Conservation (phyloP, 2,329 filamentous ascomycete genomes). For the Cryphonectria japonica region DNA sequence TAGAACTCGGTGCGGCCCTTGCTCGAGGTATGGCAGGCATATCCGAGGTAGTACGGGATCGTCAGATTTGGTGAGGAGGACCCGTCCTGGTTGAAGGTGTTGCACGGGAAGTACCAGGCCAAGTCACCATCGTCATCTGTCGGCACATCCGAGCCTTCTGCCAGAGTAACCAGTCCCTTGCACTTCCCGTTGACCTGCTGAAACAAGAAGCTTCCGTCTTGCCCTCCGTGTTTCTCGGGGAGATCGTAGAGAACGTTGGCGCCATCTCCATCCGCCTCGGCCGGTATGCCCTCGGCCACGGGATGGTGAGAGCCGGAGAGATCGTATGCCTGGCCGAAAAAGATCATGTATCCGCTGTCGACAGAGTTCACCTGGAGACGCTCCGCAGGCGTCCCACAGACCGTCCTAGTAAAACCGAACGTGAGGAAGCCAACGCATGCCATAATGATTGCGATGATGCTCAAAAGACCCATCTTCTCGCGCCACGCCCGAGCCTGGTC, state of each 20-base stretch:
- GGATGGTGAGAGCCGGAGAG: slow-evolving; percentile 78
- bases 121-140: slow-evolving; percentile 73
- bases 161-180: slow-evolving; percentile 82
- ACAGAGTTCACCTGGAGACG: slow-evolving; percentile 86
- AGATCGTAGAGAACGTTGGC: slow-evolving; percentile 88
- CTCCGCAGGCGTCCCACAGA: slow-evolving; percentile 74
- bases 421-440: slow-evolving; percentile 91
- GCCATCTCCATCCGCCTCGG: slow-evolving; percentile 49
- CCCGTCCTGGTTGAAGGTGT: slow-evolving; percentile 89
- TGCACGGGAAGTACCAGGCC: slow-evolving; percentile 97
- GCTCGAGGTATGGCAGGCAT: slow-evolving; percentile 81
- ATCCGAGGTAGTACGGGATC: slow-evolving; percentile 77
- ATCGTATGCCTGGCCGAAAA: slow-evolving; percentile 90
- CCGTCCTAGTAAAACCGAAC: slow-evolving; percentile 90
- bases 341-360: slow-evolving; percentile 85
- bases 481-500: slow-evolving; percentile 92
- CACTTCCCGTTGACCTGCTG: slow-evolving; percentile 98
- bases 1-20: slow-evolving; percentile 77
- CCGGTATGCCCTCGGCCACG: slow-evolving; percentile 75
- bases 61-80: slow-evolving; percentile 77
- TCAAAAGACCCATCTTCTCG: slow-evolving; percentile 96
- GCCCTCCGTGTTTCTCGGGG: slow-evolving; percentile 79
- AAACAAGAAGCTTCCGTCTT: slow-evolving; percentile 95
- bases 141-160: slow-evolving; percentile 75
- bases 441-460: slow-evolving; percentile 88